Base-by-base conservation (phyloP, 2,329 filamentous ascomycete genomes). In the Hymenoscyphus fructigenus region DNA sequence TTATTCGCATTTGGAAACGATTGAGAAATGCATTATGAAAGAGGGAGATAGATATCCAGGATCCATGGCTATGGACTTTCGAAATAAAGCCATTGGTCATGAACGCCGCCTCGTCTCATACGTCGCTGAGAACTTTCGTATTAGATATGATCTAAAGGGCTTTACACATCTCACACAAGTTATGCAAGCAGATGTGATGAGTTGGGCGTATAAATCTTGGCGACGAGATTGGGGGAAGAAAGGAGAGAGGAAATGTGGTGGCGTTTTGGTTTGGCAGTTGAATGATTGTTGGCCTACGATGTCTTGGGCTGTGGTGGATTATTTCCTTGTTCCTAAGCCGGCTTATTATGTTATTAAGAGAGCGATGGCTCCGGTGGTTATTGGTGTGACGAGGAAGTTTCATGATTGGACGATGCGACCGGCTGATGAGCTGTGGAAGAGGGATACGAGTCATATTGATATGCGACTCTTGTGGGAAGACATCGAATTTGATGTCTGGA, bases 221-320 rank as follows among this genome's bases (percentile, higher is more conserved):
- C 58, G 72, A 15, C 56, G 72, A 6, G 68, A 71, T n/a, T 74
- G 72, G 59, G 59, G 66, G 1, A 68, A 67, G 5, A 58, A 65
- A 5, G 70, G 66, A 4, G 61, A 69, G 28, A 69, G 71, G 20
- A 64, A 78, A 64, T 90, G 88, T 71, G 86, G 86, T 59, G 88
- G 88, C 20, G 86, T 85, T 12, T 76, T 90, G 55, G 85, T 89
- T 5, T 90, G 88, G 88, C 88, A 90, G 77, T 78, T 90, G 60
- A 90, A 90, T 70, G 88, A 91, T 76, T 89, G 86, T 76, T 90
- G 87, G 86, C 87, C 87, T 1, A 85, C 84, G 23, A 86, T 85
- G 58, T 86, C 83, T 32, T 90, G 88, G 88, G 80, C 87, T 0
- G 82, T 90, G 47, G 85, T 88, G 14, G 87, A 90, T 75, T 88